Base-by-base conservation (phyloP, 192 early-diverging fungal species). In the Chytriomyces sp. region DNA sequence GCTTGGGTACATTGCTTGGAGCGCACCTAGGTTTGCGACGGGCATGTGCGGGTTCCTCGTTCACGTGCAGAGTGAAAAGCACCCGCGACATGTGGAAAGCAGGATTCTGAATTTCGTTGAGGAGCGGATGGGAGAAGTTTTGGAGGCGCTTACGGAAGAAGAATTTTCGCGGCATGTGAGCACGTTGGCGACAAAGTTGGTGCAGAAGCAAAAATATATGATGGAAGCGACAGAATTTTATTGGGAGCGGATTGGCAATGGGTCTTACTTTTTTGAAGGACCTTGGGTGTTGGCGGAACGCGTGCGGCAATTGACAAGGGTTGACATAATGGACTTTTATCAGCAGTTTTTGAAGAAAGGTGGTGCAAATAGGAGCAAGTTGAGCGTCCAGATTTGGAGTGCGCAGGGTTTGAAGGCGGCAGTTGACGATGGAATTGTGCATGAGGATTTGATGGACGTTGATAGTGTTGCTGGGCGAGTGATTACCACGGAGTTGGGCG, bases 1-100 rank as follows among this genome's bases (percentile, higher is more conserved):
- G 77, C 75, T 87, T 4, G 92, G 93, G 44, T 95, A 95, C 68
- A 79, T 92, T 61, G 92, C 93, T 0, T 93, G 89, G 66, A 89
- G 89, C 75, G 88, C 87, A 7, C 80, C 92, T n/a, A 85, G 92
- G 67, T 91, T 89, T 79, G 86, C 84, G 67, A 88, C 91, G 20
- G 93, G 93, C 6, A 83, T 83, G 7, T 91, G 93, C 79, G 91
- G 92, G n/a, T 86, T 94, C 46, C 83, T 93, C 0, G 83, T 97
- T 62, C 89, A 96, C 64, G 80, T 99, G 45, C 96, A 99, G 75
- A 94, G 92, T 72, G 96, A 96, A 80, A 75, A 85, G 9, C 90
- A 92, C 66, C 92, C 97, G 0, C 81, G 88, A 5, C 94, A 93
- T 82, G 81, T 99, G 50, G 90, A 95, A 77, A 84, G 83, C 65